A percentile compares a stretch with the other conserved stretches of the same genome.
Conservation (phyloP, 2,329 filamentous ascomycete genomes). For the Purpureocillium lavendulum region DNA sequence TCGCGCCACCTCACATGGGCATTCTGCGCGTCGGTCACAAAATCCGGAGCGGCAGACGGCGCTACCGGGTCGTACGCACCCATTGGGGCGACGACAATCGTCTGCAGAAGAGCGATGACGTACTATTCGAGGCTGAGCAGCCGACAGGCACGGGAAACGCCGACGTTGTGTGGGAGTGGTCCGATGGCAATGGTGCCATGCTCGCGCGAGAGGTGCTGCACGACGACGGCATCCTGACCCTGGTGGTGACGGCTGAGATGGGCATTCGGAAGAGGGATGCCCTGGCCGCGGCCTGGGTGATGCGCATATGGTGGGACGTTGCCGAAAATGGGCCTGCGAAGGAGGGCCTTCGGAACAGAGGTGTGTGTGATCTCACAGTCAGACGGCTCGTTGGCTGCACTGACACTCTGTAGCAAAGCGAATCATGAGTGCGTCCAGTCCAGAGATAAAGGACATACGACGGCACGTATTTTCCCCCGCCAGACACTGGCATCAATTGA, state of each 20-base stretch:
- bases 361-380: not conserved
- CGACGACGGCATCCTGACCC: slow-evolving; percentile 14
- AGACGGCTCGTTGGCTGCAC: not conserved
- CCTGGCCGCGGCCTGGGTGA: slow-evolving; percentile 25
- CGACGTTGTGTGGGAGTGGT: slow-evolving; percentile 23
- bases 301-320: slow-evolving; percentile 24
- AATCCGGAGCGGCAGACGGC: slow-evolving; percentile 8
- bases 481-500: too few species aligned
- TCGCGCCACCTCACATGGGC: slow-evolving; percentile 19
- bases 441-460: not conserved
- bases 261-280: slow-evolving; percentile 19
- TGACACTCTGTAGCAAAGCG: not conserved
- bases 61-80: slow-evolving; percentile 20
- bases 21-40: slow-evolving; percentile 14
- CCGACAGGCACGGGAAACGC: slow-evolving; percentile 13
- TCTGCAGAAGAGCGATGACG: slow-evolving; percentile 11
- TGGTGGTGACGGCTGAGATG: slow-evolving; percentile 23
- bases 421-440: not conserved
- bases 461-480: too few species aligned
- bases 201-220: slow-evolving; percentile 24
- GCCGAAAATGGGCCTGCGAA: slow-evolving; percentile 10
- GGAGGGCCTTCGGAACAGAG: slow-evolving; percentile 6
- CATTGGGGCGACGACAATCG: slow-evolving; percentile 14
- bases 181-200: slow-evolving; percentile 15
- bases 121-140: slow-evolving; percentile 19